Conservation (phyloP, 352 stramenopile genomes). For the Pythium aquatile region DNA sequence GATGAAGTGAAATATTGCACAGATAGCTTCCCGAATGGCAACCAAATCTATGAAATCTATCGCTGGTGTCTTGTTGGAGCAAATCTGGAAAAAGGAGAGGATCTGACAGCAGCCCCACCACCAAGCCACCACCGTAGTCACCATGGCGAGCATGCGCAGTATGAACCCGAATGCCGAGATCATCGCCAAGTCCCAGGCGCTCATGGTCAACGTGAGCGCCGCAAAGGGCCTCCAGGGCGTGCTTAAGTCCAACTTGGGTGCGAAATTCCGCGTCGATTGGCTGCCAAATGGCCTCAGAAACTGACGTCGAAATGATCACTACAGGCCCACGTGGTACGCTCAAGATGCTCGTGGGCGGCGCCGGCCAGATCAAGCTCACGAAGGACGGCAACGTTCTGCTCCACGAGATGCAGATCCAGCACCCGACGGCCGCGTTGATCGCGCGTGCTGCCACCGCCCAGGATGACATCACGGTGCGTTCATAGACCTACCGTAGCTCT, state of each 20-base stretch:
- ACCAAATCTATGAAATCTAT: conserved; percentile 12
- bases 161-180: conserved; percentile 98
- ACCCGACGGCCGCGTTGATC: conserved; percentile 98
- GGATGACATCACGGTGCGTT: conserved; percentile 85
- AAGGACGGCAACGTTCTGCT: conserved; percentile 99
- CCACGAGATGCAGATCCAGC: conserved; percentile 99
- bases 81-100: conserved; percentile 30
- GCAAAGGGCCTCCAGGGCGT: conserved; percentile 96
- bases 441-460: conserved; percentile 97
- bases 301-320: not conserved
- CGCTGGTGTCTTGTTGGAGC: conserved; percentile 23
- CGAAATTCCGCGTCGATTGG: conserved; percentile 19
- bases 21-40: not conserved
- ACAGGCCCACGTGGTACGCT: conserved; percentile 96
- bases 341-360: conserved; percentile 99
- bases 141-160: conserved; percentile 67
- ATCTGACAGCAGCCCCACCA: conserved; percentile 8
- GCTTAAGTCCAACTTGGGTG: conserved; percentile 91
- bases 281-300: not conserved
- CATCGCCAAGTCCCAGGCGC: conserved; percentile 94
- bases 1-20: not conserved
- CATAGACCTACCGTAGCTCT: not conserved
- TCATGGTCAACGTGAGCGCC: conserved; percentile 97
- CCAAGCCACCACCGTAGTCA: conserved; percentile 13
- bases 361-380: conserved; percentile 99